Evolutionary conservation across 305 asterid genomes (phyloP).

Genomic region (Rubia balearica): DNA sequence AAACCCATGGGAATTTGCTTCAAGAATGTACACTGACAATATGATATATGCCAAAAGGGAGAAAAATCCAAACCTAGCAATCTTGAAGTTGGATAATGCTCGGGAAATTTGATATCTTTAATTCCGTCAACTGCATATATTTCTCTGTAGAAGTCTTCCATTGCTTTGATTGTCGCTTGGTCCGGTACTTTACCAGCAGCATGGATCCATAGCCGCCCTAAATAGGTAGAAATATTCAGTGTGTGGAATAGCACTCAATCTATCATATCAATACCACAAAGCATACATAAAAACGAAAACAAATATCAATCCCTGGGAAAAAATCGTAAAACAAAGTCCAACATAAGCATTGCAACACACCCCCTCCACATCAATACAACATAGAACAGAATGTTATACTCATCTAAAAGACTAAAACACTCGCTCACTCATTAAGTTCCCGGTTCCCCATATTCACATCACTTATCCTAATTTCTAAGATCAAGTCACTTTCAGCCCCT

Average conservation of each 20-base stretch:
- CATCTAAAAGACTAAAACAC: not conserved
- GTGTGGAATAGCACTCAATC: not conserved
- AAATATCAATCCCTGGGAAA: not conserved
- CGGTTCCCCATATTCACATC: not conserved
- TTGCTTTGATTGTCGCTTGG: conserved; percentile 73
- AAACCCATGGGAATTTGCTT: not conserved
- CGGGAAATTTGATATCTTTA: conserved; percentile 76
- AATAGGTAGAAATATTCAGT: conserved; percentile 3
- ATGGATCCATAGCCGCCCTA: conserved; percentile 96
- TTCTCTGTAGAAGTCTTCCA: conserved; percentile 92
- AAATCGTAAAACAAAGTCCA: not conserved
- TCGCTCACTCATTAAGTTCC: not conserved
- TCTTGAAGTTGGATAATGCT: conserved; percentile 85
- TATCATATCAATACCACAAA: not conserved
- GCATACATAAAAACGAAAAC: not conserved
- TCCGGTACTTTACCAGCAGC: conserved; percentile 94
- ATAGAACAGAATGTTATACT: not conserved
- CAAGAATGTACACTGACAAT: not conserved
- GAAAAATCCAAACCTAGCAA: conserved; percentile 51
- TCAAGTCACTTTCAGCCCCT: not conserved
- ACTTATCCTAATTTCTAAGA: not conserved
- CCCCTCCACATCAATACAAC: not conserved
- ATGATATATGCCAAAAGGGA: not conserved
- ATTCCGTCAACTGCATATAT: conserved; percentile 74
- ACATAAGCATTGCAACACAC: not conserved